Base-by-base conservation (phyloP, 345 rosid genomes). In the Corchorus olitorius region DNA sequence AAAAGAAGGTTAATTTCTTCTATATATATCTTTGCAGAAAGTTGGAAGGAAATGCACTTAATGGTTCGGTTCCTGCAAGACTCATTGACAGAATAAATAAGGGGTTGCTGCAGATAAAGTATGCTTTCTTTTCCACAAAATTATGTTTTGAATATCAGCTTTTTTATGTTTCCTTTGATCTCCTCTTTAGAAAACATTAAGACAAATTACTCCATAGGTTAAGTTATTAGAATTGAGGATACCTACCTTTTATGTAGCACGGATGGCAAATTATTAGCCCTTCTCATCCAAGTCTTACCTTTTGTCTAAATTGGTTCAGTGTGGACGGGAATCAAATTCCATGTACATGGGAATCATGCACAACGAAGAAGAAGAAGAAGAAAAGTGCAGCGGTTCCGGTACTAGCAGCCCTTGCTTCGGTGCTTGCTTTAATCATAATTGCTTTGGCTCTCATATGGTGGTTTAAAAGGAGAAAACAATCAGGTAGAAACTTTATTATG, bases 41-140 rank as follows among this genome's bases (percentile, higher is more conserved):
- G 76, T 77, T 87, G 79, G 33, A 76, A 66, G 81, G 83, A 17
- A 87, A 89, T 67, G 73, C 78, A 53, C 81, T 86, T 22, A 49
- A 76, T 45, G 93, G 91, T 59, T 16, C 83, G 12, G 56, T 87
- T 64, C 89, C 91, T 14, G 20, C 49, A 41, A 77, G n/a, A 0
- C 83, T 89, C 35, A 19, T 70, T 6, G 76, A 78, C 1, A 88
- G 70, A 61, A 37, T 55, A 6, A 73, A 82, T 20, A 80, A 68
- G 19, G 84, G 86, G 22, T 63, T 50, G 34, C 67, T 27, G 15
- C 16, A 39, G 8, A 14, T 68, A 15, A 33, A 4, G 56, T 68
- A 49, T 49, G 52, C 45, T 65, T 39, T 5, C 65, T 15, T 22
- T 27, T 12, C 39, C 39, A 60, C 41, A 5, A n/a, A n/a, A 34